phyloP scores from a whole-genome alignment of 2,329 filamentous ascomycete species.

The Alternaria consortialis region DNA sequence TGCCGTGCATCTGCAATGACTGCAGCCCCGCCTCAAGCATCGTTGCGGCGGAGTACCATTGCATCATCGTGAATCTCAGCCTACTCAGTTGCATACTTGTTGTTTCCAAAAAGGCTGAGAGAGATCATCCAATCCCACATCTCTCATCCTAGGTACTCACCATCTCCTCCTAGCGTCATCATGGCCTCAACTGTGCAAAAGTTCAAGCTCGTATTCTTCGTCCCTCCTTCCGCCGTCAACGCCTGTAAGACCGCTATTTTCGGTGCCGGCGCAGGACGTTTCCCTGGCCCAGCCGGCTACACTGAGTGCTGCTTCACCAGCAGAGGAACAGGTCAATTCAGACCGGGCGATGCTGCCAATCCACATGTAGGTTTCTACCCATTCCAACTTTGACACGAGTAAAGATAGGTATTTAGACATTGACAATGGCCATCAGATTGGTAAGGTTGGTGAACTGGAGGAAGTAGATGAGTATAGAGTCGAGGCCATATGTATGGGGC shows the following conservation, averaged over 20 bases:
- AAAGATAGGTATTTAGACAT: not conserved
- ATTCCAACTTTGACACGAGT: not conserved
- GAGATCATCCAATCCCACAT: not conserved
- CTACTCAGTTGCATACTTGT: not conserved
- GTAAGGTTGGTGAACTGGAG: slow-evolving; percentile 65
- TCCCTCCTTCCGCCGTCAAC: slow-evolving; percentile 49
- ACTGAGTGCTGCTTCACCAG: slow-evolving; percentile 55
- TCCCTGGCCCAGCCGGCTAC: slow-evolving; percentile 54
- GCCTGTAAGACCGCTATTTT: slow-evolving; percentile 58
- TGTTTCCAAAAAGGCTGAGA: not conserved
- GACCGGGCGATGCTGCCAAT: slow-evolving; percentile 67
- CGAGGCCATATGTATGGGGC: slow-evolving; percentile 69
- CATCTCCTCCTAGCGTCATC: not conserved
- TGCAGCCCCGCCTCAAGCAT: not conserved
- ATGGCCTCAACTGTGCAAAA: slow-evolving; percentile 25
- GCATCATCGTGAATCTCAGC: not conserved
- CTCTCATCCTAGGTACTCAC: not conserved
- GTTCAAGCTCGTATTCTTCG: slow-evolving; percentile 59
- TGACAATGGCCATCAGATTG: slow-evolving; percentile 55
- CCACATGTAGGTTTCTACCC: slow-evolving; percentile 55
- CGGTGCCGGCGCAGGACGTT: slow-evolving; percentile 55
- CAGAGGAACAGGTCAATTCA: slow-evolving; percentile 71
- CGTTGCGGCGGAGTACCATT: not conserved
- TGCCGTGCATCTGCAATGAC: not conserved
- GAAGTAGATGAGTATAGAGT: slow-evolving; percentile 68